Percentiles rank a stretch among this genome's conserved stretches.
Conservation (phyloP, 2,329 filamentous ascomycete genomes). For the Pestalotiopsis sp. region DNA sequence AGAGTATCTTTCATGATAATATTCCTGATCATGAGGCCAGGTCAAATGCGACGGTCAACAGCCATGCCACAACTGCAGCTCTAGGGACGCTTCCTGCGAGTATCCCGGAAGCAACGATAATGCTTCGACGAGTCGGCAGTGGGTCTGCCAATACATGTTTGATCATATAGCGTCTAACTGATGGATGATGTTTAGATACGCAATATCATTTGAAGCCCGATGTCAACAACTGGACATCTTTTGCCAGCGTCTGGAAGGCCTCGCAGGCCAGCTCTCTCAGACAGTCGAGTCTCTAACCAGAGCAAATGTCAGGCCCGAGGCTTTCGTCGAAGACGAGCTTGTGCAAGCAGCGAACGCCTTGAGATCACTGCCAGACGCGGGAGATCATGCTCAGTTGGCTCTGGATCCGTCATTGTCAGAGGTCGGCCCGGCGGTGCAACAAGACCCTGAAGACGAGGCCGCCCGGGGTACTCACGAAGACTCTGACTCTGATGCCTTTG, state of each 20-base stretch:
- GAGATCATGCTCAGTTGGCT: not conserved
- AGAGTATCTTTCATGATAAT: not conserved
- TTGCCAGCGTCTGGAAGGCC: constrained; percentile 6
- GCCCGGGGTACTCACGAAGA: not conserved
- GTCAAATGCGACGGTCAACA: constrained; percentile 9
- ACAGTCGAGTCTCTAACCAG: constrained; percentile 1
- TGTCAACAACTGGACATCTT: constrained; percentile 4
- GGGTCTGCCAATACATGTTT: not conserved
- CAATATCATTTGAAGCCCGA: constrained; percentile 5
- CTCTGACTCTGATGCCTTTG: constrained; percentile 5
- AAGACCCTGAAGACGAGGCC: not conserved
- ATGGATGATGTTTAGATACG: not conserved
- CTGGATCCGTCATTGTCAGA: not conserved
- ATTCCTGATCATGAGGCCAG: not conserved
- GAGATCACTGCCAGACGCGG: not conserved
- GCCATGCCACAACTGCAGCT: constrained; percentile 12
- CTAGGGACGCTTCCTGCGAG: constrained; percentile 2
- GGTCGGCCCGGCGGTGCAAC: not conserved
- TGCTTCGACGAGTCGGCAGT: constrained; percentile 10
- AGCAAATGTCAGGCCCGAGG: not conserved
- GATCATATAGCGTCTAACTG: not conserved
- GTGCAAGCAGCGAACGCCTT: not conserved
- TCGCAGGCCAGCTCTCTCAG: constrained; percentile 7
- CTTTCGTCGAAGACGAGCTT: not conserved
- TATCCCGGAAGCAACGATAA: constrained; percentile 11